Conservation (phyloP, 148 eudicot species). For the Fagopyrum tataricum region DNA sequence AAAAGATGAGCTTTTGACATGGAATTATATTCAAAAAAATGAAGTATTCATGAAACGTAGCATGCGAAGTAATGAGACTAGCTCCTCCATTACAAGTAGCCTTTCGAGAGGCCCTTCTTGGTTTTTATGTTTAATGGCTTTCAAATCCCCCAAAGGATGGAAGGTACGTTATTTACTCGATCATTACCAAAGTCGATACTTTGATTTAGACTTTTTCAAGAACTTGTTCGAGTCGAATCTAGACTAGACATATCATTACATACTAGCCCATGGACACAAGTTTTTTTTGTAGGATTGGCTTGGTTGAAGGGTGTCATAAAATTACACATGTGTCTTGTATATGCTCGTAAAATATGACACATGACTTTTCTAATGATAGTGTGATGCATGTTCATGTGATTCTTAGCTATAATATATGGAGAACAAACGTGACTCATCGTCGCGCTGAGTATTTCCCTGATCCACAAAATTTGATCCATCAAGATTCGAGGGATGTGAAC, state of each 20-base stretch:
- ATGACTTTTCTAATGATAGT: too few species aligned
- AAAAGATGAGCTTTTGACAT: constrained; percentile 19
- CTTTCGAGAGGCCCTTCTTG: constrained; percentile 19
- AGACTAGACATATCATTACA: too few species aligned
- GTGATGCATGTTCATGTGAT: background rate
- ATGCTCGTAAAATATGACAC: too few species aligned
- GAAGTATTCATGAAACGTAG: constrained; percentile 27
- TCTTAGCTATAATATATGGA: constrained; percentile 26
- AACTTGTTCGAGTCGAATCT: too few species aligned
- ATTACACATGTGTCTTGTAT: too few species aligned
- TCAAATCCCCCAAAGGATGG: constrained; percentile 28
- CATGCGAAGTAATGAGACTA: constrained; percentile 21
- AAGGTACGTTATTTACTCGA: too few species aligned
- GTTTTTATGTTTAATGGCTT: constrained; percentile 22
- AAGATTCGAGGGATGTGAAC: constrained; percentile 7
- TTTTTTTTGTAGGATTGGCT: too few species aligned
- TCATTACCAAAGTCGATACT: too few species aligned
- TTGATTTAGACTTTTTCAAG: too few species aligned
- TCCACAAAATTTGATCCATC: constrained; percentile 20
- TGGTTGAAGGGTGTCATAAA: too few species aligned
- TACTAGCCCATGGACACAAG: too few species aligned
- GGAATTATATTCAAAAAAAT: constrained; percentile 26
- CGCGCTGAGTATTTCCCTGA: constrained; percentile 20
- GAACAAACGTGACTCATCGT: constrained; percentile 18
- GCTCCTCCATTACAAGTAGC: constrained; percentile 23